A percentile compares a stretch with the other conserved stretches of the same genome.
Evolutionary conservation across 2,329 filamentous ascomycete genomes (phyloP).

Genomic region (Phialemoniopsis sp.): DNA sequence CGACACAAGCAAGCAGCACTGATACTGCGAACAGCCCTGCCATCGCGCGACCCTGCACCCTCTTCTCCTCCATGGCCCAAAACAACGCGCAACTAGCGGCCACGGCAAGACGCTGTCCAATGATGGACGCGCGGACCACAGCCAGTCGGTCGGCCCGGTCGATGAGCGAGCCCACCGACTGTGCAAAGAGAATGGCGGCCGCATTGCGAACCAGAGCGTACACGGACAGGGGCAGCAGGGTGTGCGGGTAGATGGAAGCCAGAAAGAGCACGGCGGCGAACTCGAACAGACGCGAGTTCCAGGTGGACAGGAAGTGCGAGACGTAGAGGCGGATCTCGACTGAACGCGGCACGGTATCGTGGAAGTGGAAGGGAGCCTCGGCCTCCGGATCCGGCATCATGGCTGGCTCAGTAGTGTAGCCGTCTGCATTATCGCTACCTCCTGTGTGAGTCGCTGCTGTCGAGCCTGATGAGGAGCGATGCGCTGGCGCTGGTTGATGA

Average conservation of each 20-base stretch:
- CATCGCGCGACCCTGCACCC: slow-evolving; percentile 15
- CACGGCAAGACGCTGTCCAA: slow-evolving; percentile 37
- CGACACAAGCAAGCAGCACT: slow-evolving; percentile 57
- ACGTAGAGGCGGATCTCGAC: slow-evolving; percentile 39
- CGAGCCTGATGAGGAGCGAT: too few species aligned
- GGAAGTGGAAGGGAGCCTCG: not conserved
- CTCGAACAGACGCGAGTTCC: slow-evolving; percentile 62
- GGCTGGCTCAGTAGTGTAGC: too few species aligned
- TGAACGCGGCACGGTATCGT: not conserved
- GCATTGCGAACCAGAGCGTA: slow-evolving; percentile 61
- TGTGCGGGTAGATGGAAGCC: slow-evolving; percentile 49
- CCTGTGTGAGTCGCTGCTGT: too few species aligned
- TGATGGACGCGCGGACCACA: slow-evolving; percentile 48
- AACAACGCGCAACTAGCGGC: slow-evolving; percentile 43
- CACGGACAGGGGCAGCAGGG: slow-evolving; percentile 62
- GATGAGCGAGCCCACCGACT: slow-evolving; percentile 53
- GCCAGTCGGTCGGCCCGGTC: slow-evolving; percentile 48
- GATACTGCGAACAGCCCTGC: slow-evolving; percentile 25
- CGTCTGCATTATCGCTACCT: too few species aligned
- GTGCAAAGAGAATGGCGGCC: slow-evolving; percentile 54
- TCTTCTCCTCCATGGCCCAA: slow-evolving; percentile 19
- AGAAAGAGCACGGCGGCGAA: slow-evolving; percentile 59
- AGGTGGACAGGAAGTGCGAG: slow-evolving; percentile 59
- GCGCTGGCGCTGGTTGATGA: too few species aligned
- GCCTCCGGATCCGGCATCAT: too few species aligned